Base-by-base conservation (phyloP, 371 early-diverging fungal genomes). In the Apophysomyces trapeziformis region DNA sequence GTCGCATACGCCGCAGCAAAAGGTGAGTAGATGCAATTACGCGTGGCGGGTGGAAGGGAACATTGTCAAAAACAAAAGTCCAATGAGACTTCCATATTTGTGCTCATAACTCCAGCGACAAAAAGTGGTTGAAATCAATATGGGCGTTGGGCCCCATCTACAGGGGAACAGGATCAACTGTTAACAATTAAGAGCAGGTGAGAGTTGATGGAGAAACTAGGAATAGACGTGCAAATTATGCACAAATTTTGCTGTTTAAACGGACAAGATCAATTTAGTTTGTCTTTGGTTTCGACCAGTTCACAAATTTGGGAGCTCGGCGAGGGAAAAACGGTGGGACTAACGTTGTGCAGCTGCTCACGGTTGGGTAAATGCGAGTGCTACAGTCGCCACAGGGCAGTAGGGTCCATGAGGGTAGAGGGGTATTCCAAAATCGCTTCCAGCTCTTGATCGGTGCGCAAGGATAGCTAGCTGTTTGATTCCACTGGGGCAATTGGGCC, bases 401-500 rank as follows among this genome's bases (percentile, higher is more conserved):
- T 14, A 4, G 11, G 47, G n/a, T 9, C 21, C 7, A 14, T 47
- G 18, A 47, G 47, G 11, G 16, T 1, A 47, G 18, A 16, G 47
- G 1, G 13, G 13, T 21, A 18, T 47, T 47, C 47, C 47, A 47
- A 18, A 47, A 9, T 7, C 47, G 47, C 16, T 47, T 47, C 47
- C 47, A 47, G 11, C 21, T 7, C 47, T 47, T 47, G 47, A 47
- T 47, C n/a, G 47, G 47, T n/a, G 47, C 47, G 47, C 18, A 21
- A 16, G 47, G 0, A 18, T 47, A 47, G 47, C 7, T 18, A 47
- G 47, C 32, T 26, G 32, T 1, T 26, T 18, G 47, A 47, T 11
- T 9, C 47, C 18, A 47, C 21, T 47, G 47, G n/a, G 47, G 47
- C n/a, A 47, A n/a, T 47, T 47, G n/a, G 47, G 47, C 47, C 1